Evolutionary conservation across 768 basidiomycete genomes (phyloP).

Genomic region (Porpolomopsis calyptriformis): DNA sequence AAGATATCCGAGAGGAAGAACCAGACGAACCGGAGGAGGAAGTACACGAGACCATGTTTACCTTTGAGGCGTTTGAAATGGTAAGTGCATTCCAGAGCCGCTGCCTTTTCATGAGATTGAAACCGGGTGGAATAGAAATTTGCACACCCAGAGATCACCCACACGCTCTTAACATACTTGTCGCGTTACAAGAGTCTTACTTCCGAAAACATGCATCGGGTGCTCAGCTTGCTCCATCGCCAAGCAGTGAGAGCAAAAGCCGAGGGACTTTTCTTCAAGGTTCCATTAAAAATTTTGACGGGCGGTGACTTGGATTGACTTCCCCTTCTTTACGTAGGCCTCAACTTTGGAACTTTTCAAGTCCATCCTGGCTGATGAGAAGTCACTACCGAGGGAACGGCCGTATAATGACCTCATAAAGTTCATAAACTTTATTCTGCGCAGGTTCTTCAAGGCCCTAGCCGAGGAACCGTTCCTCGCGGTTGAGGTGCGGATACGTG

Average conservation of each 20-base stretch:
- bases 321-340: constrained; percentile 42
- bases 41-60: constrained; percentile 78
- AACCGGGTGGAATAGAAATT: constrained; percentile 56
- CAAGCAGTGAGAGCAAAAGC: constrained; percentile 87
- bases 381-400: constrained; percentile 66
- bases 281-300: constrained; percentile 26
- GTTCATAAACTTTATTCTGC: constrained; percentile 77
- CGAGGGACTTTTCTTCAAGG: constrained; percentile 94
- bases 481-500: constrained; percentile 56
- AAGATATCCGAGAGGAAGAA: constrained; percentile 59
- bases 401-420: constrained; percentile 74
- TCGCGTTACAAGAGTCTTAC: constrained; percentile 76
- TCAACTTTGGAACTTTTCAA: constrained; percentile 86
- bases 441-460: constrained; percentile 90
- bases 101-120: constrained; percentile 1
- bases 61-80: constrained; percentile 84
- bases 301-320: constrained; percentile 14
- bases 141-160: constrained; percentile 74
- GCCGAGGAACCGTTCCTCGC: constrained; percentile 77
- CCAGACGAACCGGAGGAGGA: constrained; percentile 51
- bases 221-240: constrained; percentile 81
- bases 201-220: constrained; percentile 79
- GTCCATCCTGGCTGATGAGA: constrained; percentile 70
- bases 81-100: constrained; percentile 33
- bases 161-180: constrained; percentile 76